Evolutionary conservation across 371 early-diverging fungal genomes (phyloP), one percentile per base, ranked within the genome.

Genomic region (Apophysomyces elegans): DNA sequence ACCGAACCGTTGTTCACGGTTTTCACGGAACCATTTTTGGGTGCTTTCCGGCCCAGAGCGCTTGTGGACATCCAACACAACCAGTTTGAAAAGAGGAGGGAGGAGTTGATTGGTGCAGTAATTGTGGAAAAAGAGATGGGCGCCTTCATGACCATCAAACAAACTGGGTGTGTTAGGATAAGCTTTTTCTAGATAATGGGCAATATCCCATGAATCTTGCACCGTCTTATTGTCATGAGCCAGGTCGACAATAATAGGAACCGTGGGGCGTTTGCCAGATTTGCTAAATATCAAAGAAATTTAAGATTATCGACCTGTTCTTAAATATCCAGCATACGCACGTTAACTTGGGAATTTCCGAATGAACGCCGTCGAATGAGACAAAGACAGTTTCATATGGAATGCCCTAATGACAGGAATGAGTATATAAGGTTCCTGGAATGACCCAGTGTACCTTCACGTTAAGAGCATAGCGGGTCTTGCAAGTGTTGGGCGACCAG

Each of bases 401-500:
- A 37, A 67, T 67, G 58, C 67, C 62, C 67, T 67, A 26, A 26
- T 26, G 32, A 26, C 32, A 26, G 0, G 35, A 18, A 21, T 60
- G 8, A 21, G 5, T 21, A 50, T 50, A 50, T 6, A 18, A 21
- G 6, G 21, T 5, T 18, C n/a, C 5, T 21, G n/a, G 32, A 50
- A 21, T 50, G 21, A 50, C 35, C 21, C 41, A 36, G 32, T 37
- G 12, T 59, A 60, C 69, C 69, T 69, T 69, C 16, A 64, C 37
- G 50, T 69, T 69, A n/a, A 69, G 59, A 35, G 69, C 69, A 58
- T 38, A 69, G 9, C 69, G 64, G 2, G 69, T 69, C 26, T 69
- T 69, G 61, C 69, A 69, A 35, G 69, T 64, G 41, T 69, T 69
- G 18, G 69, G 69, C 3, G 69, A 69, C 69, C 69, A 69, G 26